phyloP scores from a whole-genome alignment of 2,329 filamentous ascomycete species.

The Fusarium sp. region DNA sequence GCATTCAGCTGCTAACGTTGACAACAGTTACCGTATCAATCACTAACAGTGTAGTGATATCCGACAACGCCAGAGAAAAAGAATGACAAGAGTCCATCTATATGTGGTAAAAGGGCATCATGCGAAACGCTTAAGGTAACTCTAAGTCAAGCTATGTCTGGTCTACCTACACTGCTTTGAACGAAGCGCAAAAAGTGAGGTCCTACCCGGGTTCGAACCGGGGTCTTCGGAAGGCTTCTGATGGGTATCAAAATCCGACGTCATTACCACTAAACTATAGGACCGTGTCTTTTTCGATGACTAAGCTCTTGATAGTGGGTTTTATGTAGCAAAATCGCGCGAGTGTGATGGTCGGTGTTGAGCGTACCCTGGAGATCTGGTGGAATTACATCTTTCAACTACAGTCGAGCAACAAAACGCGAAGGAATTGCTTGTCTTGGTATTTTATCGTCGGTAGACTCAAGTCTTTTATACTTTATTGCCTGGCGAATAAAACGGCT shows the following conservation, averaged over 20 bases:
- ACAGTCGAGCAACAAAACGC: not conserved
- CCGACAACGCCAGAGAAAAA: no score
- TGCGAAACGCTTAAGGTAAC: no score
- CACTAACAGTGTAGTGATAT: no score
- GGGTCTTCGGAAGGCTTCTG: constrained; percentile 26
- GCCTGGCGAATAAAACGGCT: no score
- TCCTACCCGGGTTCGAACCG: constrained; percentile 37
- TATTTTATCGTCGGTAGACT: no score
- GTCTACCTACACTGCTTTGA: accelerated
- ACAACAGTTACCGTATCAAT: not conserved
- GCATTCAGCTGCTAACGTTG: no score
- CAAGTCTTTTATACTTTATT: no score
- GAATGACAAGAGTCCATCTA: no score
- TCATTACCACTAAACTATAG: constrained; percentile 38
- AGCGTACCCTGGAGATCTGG: not conserved
- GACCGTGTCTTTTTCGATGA: constrained; percentile 8
- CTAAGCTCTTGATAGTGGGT: not conserved
- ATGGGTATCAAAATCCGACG: constrained; percentile 26
- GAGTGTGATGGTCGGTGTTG: not conserved
- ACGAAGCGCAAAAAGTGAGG: constrained; percentile 6
- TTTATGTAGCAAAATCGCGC: accelerated
- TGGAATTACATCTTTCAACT: not conserved
- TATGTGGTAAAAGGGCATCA: no score
- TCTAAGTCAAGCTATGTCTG: not conserved
- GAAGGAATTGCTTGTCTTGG: not conserved